phyloP scores from a whole-genome alignment of 163 green algal species.

The Coccomyxa subellipsoidea region DNA sequence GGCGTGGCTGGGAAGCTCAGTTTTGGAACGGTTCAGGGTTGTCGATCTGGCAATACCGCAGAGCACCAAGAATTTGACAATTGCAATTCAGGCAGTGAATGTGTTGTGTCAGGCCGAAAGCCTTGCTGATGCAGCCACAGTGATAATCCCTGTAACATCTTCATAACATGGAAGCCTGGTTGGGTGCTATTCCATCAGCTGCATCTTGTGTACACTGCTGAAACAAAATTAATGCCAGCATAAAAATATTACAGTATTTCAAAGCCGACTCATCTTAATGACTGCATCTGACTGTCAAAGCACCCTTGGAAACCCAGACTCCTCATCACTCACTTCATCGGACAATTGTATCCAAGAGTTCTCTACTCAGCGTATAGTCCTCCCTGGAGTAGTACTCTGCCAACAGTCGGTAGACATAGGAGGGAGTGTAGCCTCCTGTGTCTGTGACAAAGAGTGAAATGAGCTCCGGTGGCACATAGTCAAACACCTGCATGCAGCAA shows the following conservation, averaged over 20 bases:
- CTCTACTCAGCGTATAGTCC: conserved; percentile 20
- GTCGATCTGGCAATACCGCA: background rate
- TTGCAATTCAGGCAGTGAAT: background rate
- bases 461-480: conserved; percentile 93
- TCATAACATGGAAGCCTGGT: background rate
- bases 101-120: background rate
- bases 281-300: no score
- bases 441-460: conserved; percentile 94
- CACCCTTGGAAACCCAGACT: no score
- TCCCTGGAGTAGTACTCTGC: conserved; percentile 67
- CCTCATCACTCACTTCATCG: no score
- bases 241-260: no score
- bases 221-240: no score
- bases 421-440: conserved; percentile 89
- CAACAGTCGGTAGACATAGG: conserved; percentile 93
- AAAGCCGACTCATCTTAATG: no score
- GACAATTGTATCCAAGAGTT: background rate
- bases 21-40: background rate
- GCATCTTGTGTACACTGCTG: no score
- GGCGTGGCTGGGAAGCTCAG: background rate
- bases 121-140: background rate
- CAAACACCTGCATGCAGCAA: conserved; percentile 70
- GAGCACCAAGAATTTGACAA: background rate
- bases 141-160: background rate
- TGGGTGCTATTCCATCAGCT: no score